phyloP scores from a whole-genome alignment of 805 yeast genomes.

The Saturnispora quitensis region DNA sequence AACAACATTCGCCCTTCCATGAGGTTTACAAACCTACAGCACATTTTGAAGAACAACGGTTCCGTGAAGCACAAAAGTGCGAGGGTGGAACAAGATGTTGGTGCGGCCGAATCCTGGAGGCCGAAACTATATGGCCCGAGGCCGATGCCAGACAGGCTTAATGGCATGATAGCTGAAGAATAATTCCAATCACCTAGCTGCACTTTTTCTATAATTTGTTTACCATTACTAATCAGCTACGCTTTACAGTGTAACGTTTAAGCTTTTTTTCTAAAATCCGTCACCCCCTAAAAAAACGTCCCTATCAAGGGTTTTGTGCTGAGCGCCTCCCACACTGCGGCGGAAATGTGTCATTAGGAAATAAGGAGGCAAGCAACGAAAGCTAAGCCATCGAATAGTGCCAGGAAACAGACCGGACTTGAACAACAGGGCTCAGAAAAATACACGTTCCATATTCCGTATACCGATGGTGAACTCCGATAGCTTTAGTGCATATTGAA shows the following conservation, averaged over 20 bases:
- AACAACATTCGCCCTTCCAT: slow-evolving; percentile 3
- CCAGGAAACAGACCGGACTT: not conserved
- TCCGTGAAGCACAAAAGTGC: not conserved
- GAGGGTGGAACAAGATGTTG: not conserved
- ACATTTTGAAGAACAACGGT: slow-evolving; percentile 5
- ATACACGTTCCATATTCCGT: not conserved
- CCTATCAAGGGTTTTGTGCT: not conserved
- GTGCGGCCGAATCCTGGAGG: slow-evolving; percentile 5
- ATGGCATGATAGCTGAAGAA: not conserved
- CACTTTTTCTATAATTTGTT: not conserved
- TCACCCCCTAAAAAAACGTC: not conserved
- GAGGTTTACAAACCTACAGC: slow-evolving; percentile 6
- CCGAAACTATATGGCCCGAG: slow-evolving; percentile 5
- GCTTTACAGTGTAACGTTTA: too few relatives aligned
- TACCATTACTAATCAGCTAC: not conserved
- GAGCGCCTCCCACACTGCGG: not conserved
- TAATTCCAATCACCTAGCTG: not conserved
- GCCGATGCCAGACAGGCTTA: slow-evolving; percentile 3
- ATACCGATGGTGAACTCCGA: not conserved
- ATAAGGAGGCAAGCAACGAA: not conserved
- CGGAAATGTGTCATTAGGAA: not conserved
- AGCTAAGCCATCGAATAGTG: not conserved
- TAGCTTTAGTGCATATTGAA: too few relatives aligned
- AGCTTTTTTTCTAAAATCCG: not conserved
- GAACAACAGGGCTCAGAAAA: not conserved